Percentiles rank a stretch among this genome's conserved stretches.
These are phyloP conservation scores for Suillus americanus DNA, from an alignment of 768 basidiomycete genomes.

Conservation along the genomic window DNA sequence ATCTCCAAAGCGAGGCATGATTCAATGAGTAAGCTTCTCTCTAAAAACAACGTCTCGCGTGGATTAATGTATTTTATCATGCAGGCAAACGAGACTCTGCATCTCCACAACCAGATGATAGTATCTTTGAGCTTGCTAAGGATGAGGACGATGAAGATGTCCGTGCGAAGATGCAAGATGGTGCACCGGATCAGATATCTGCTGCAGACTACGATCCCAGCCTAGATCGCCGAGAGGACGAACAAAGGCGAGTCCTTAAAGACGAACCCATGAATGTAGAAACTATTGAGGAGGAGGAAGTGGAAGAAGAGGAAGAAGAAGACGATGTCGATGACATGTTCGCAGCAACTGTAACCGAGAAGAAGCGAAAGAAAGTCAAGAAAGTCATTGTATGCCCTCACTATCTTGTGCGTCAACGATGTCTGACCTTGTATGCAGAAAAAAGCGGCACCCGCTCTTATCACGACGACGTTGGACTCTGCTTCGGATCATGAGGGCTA, in stretches of 20 bases:
- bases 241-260: slow-evolving; percentile 61
- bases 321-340: slow-evolving; percentile 98
- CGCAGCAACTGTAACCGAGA: slow-evolving; percentile 51
- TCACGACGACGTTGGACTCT: slow-evolving; percentile 80
- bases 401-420: background rate
- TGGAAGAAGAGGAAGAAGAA: slow-evolving; percentile 60
- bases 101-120: slow-evolving; percentile 59
- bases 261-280: slow-evolving; percentile 37
- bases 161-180: slow-evolving; percentile 46
- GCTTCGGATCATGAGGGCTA: slow-evolving; percentile 95
- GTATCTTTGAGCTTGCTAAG: slow-evolving; percentile 68
- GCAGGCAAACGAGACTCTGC: slow-evolving; percentile 52
- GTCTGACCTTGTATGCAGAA: slow-evolving; percentile 35
- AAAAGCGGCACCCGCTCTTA: slow-evolving; percentile 57
- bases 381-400: slow-evolving; percentile 48
- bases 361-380: slow-evolving; percentile 60
- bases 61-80: slow-evolving; percentile 7
- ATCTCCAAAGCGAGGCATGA: slow-evolving; percentile 17
- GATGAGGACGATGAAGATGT: slow-evolving; percentile 51
- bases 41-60: background rate
- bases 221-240: slow-evolving; percentile 82
- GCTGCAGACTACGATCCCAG: slow-evolving; percentile 93
- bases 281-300: slow-evolving; percentile 37
- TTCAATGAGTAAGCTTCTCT: slow-evolving; percentile 20
- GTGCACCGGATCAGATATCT: slow-evolving; percentile 66